phyloP scores from a whole-genome alignment of 495 filamentous ascomycete genomes.

The Echria macrotheca region DNA sequence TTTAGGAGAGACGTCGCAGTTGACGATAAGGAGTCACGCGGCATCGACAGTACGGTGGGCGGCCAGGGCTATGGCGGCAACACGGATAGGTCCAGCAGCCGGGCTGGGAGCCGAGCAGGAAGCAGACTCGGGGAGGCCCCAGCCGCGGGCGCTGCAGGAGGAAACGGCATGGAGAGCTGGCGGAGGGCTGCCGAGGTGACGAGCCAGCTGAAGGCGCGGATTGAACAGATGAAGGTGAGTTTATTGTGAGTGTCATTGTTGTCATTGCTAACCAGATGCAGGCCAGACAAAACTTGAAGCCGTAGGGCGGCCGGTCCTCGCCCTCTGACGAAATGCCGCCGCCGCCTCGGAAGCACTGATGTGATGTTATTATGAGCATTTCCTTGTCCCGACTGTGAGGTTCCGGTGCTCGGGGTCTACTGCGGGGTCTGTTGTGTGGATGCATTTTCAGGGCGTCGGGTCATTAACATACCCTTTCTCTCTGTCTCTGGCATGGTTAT shows the following conservation, averaged over 20 bases:
- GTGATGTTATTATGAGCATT: too few relatives aligned
- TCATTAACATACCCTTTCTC: conserved; percentile 17
- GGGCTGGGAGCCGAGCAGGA: conserved; percentile 39
- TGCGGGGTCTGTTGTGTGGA: too few relatives aligned
- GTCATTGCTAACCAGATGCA: not conserved
- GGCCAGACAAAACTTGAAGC: conserved; percentile 15
- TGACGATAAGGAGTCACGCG: conserved; percentile 25
- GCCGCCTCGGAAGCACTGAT: too few relatives aligned
- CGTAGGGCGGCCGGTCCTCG: not conserved
- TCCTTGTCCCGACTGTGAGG: too few relatives aligned
- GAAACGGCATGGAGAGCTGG: conserved; percentile 82
- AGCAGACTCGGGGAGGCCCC: conserved; percentile 32
- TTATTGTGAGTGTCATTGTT: not conserved
- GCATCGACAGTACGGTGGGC: conserved; percentile 14
- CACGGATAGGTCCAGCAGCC: conserved; percentile 29
- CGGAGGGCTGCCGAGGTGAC: conserved; percentile 98
- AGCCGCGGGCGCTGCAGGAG: conserved; percentile 29
- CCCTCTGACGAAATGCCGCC: not conserved
- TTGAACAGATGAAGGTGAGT: conserved; percentile 68
- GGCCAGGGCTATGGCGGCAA: conserved; percentile 22
- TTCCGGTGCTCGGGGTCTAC: too few relatives aligned
- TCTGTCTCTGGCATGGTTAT: conserved; percentile 5
- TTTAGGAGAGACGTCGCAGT: conserved; percentile 27
- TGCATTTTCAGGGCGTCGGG: conserved; percentile 23
- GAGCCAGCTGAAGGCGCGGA: conserved; percentile 90